phyloP scores from a whole-genome alignment of 139 green algal species.

The Astrephomene gubernaculifera region DNA sequence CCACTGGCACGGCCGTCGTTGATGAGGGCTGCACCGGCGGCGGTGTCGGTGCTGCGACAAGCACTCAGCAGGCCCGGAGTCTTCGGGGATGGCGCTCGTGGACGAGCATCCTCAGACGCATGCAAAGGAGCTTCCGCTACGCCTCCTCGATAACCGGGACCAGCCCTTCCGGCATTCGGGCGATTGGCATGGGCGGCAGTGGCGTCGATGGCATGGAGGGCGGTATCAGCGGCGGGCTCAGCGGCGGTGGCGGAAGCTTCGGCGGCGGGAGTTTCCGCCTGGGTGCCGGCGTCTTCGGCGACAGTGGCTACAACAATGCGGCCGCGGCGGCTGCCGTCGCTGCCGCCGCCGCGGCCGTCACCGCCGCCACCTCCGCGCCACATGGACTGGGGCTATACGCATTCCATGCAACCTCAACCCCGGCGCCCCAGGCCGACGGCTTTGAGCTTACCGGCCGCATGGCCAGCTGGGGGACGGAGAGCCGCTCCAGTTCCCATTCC shows the following conservation, averaged over 20 bases:
- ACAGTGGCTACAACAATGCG: background rate
- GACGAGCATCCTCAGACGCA: background rate
- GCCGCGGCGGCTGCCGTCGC: background rate
- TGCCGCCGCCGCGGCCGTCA: background rate
- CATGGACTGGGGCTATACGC: background rate
- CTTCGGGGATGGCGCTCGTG: conserved; percentile 23
- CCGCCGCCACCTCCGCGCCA: background rate
- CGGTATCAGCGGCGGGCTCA: background rate
- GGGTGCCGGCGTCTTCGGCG: background rate
- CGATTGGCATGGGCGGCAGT: background rate
- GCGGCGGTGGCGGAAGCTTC: background rate
- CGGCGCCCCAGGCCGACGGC: background rate
- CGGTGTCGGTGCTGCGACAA: no score
- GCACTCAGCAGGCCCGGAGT: no score
- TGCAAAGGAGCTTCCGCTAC: conserved; percentile 21
- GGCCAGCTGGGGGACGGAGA: conserved; percentile 7
- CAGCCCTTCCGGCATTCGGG: no score
- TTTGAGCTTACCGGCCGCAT: background rate
- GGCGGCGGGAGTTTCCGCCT: background rate
- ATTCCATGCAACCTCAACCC: no score
- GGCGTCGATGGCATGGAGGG: background rate
- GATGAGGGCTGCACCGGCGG: no score
- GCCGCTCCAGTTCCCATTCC: background rate
- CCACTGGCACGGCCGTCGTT: no score
- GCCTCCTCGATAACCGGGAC: background rate